phyloP scores from a whole-genome alignment of 1,139 yeast species.

The Magnusiomyces fungicola region DNA sequence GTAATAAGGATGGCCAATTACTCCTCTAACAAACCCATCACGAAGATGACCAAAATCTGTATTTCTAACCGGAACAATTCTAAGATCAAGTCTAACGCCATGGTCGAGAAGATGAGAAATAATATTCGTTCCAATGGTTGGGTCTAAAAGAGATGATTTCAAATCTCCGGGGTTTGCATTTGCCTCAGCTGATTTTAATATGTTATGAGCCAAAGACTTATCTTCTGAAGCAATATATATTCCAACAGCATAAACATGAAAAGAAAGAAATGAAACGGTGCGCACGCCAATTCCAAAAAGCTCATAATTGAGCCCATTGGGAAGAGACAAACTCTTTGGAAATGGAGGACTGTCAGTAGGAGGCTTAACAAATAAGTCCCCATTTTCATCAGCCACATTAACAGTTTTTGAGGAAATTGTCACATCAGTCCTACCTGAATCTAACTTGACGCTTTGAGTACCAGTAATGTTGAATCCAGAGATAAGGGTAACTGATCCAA shows the following conservation, averaged over 20 bases:
- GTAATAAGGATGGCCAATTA: constrained; percentile 46
- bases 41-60: constrained; percentile 84
- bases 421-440: constrained; percentile 40
- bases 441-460: too few relatives aligned
- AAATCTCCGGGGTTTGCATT: constrained; percentile 33
- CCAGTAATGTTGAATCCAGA: too few relatives aligned
- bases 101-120: constrained; percentile 49
- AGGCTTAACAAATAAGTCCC: constrained; percentile 13
- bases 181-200: constrained; percentile 3
- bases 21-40: constrained; percentile 81
- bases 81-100: constrained; percentile 57
- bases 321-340: constrained; percentile 8
- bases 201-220: constrained; percentile 35
- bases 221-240: constrained; percentile 64
- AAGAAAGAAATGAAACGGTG: constrained; percentile 70
- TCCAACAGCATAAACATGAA: constrained; percentile 84
- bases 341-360: constrained; percentile 15
- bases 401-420: neutral
- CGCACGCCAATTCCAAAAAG: constrained; percentile 76
- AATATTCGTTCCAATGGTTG: constrained; percentile 47
- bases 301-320: constrained; percentile 30
- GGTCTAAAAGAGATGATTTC: constrained; percentile 50
- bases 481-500: too few relatives aligned
- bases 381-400: constrained; percentile 6
- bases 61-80: constrained; percentile 79